A percentile compares a stretch with the other conserved stretches of the same genome.
Evolutionary conservation across 2,329 filamentous ascomycete species (phyloP).

Genomic region (Xylaria digitata): DNA sequence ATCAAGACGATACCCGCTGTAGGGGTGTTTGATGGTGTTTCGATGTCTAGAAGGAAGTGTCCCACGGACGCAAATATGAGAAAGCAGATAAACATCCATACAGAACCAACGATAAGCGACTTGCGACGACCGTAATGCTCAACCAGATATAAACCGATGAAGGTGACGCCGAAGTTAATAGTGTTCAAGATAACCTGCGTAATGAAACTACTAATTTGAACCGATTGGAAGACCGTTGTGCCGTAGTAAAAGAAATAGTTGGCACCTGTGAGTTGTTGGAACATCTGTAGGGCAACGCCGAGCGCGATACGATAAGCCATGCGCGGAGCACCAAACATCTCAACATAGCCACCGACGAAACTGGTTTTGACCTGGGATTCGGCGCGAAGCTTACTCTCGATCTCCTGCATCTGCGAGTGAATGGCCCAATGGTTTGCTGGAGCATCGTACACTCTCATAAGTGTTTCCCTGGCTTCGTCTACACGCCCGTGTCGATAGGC

Average conservation of each 20-base stretch:
- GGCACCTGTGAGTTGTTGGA: constrained; percentile 75
- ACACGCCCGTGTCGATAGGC: constrained; percentile 61
- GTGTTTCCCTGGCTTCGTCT: constrained; percentile 60
- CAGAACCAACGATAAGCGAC: constrained; percentile 70
- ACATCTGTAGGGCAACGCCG: constrained; percentile 70
- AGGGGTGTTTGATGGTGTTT: constrained; percentile 51
- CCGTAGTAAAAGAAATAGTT: constrained; percentile 76
- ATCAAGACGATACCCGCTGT: constrained; percentile 70
- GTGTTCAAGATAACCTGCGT: constrained; percentile 75
- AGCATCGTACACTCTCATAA: constrained; percentile 61
- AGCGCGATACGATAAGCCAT: constrained; percentile 72
- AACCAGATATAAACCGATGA: constrained; percentile 76
- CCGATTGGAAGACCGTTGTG: constrained; percentile 62
- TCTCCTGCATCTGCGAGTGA: constrained; percentile 54
- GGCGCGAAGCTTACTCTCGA: constrained; percentile 63
- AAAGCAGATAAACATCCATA: constrained; percentile 72
- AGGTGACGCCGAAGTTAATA: constrained; percentile 75
- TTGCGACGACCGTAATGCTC: constrained; percentile 74
- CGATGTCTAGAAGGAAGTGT: constrained; percentile 58
- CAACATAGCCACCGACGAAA: constrained; percentile 52
- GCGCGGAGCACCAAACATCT: constrained; percentile 72
- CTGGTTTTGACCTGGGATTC: constrained; percentile 51
- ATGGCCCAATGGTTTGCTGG: constrained; percentile 41
- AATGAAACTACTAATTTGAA: constrained; percentile 68
- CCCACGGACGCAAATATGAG: constrained; percentile 66